Evolutionary conservation across 2,329 filamentous ascomycete genomes (phyloP).

Genomic region (Xylaria sp.): DNA sequence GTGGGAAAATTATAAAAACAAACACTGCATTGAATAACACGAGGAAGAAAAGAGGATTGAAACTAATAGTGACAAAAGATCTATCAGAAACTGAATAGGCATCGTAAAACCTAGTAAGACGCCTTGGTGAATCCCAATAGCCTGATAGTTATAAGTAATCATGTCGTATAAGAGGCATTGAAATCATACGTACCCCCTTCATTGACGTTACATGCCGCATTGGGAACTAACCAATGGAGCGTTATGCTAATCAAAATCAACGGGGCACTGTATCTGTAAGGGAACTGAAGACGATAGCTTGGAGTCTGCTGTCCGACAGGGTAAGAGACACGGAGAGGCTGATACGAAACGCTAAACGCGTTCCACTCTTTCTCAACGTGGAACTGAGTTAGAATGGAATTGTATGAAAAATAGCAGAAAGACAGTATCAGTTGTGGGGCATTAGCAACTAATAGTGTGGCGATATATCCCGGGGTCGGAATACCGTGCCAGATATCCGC

Average conservation of each 20-base stretch:
- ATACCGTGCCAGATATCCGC: not conserved
- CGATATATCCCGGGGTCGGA: not conserved
- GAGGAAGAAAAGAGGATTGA: slow-evolving; percentile 5
- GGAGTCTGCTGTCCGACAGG: slow-evolving; percentile 20
- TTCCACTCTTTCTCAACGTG: slow-evolving; percentile 22
- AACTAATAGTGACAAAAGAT: not conserved
- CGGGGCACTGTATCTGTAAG: slow-evolving; percentile 13
- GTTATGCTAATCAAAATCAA: slow-evolving; percentile 4
- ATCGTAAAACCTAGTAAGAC: not conserved
- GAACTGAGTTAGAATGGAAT: slow-evolving; percentile 6
- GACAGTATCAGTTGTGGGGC: slow-evolving; percentile 19
- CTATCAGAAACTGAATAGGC: not conserved
- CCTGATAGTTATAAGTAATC: not conserved
- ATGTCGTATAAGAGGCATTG: not conserved
- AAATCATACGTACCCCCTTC: slow-evolving; percentile 20
- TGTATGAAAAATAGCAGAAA: slow-evolving; percentile 16
- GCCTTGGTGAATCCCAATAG: not conserved
- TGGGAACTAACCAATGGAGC: slow-evolving; percentile 16
- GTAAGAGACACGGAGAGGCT: slow-evolving; percentile 22
- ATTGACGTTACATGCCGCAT: slow-evolving; percentile 2
- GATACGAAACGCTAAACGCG: not conserved
- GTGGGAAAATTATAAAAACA: not conserved
- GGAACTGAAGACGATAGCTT: slow-evolving; percentile 26
- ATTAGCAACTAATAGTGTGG: slow-evolving; percentile 4
- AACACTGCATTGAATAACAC: not conserved